Evolutionary conservation across 306 rosid species (phyloP), one percentile per base, ranked within the genome.

Genomic region (Dalbergia cultrata): DNA sequence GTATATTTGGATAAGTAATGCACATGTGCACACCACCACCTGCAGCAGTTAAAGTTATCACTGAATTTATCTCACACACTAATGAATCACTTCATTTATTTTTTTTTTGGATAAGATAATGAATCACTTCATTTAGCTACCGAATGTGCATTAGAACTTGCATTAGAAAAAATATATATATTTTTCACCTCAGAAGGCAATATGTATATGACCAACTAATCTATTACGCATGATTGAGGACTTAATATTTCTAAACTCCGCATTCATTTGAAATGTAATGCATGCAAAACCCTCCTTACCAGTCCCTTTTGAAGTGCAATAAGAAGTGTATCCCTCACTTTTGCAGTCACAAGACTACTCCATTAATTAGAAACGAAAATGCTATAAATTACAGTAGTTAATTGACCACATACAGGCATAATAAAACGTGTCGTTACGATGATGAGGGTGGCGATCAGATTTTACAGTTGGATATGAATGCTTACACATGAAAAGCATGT

Each of bases 401-500:
- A 66, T 77, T 52, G 16, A 13, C 39, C 33, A 33, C 9, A 31
- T 14, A 67, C 22, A 26, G 31, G 45, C 62, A 35, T 18, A 56
- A 57, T 52, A 14, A 54, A 53, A 77, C 67, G 18, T 77, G 74
- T 35, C 65, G 35, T 26, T 60, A 75, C 61, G 60, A 62, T 75
- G 62, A 50, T 76, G 64, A 64, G 16, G 12, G 54, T 21, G 33
- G 34, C n/a, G 31, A 26, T 26, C 31, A 26, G 31, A 26, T 26
- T 26, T 26, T 26, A 9, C 22, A 13, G 35, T 67, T 77, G 26
- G 64, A 66, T 19, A 22, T 67, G 67, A 21, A 26, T 26, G 31
- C 31, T 26, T 26, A 66, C 50, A 60, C 37, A 7, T 5, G 33
- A 54, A 54, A 54, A 37, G 75, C 31, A 26, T 26, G 31, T 26